A percentile compares a stretch with the other conserved stretches of the same genome.
phyloP scores from a whole-genome alignment of 768 basidiomycete species.

The Nidula microcarpa region DNA sequence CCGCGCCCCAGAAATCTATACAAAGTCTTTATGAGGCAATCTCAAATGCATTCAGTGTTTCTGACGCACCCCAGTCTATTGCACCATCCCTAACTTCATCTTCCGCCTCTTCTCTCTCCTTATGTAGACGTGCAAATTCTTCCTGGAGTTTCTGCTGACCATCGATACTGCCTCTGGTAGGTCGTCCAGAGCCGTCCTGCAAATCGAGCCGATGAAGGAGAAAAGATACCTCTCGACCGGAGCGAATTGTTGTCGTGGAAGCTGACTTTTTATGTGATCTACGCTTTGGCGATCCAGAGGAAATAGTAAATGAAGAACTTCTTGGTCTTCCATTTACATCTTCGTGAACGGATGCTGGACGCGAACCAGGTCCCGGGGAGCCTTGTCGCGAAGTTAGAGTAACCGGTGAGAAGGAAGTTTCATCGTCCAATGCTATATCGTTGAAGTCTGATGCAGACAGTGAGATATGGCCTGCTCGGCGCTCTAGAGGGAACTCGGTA shows the following conservation, averaged over 20 bases:
- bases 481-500: constrained; percentile 14
- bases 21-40: too few species aligned
- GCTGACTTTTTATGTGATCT: constrained; percentile 59
- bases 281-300: constrained; percentile 3
- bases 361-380: constrained; percentile 1
- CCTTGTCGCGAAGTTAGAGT: constrained; percentile 23
- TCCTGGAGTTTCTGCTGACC: constrained; percentile 73
- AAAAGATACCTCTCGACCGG: constrained; percentile 48
- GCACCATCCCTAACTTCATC: constrained; percentile 33
- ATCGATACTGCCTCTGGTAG: constrained; percentile 49
- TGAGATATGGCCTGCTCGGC: constrained; percentile 27
- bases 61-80: constrained; percentile 75
- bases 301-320: constrained; percentile 6
- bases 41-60: too few species aligned
- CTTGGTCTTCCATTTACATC: constrained; percentile 6
- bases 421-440: constrained; percentile 57
- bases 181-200: constrained; percentile 38
- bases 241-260: constrained; percentile 57
- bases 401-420: constrained; percentile 31
- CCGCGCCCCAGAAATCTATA: constrained; percentile 91
- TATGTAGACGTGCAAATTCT: constrained; percentile 68
- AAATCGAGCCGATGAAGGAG: constrained; percentile 51
- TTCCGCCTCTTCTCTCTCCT: constrained; percentile 43
- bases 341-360: background rate
- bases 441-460: constrained; percentile 61